These are phyloP conservation scores for Globisporangium splendens DNA, from an alignment of 352 stramenopile genomes.

Conservation along the genomic window DNA sequence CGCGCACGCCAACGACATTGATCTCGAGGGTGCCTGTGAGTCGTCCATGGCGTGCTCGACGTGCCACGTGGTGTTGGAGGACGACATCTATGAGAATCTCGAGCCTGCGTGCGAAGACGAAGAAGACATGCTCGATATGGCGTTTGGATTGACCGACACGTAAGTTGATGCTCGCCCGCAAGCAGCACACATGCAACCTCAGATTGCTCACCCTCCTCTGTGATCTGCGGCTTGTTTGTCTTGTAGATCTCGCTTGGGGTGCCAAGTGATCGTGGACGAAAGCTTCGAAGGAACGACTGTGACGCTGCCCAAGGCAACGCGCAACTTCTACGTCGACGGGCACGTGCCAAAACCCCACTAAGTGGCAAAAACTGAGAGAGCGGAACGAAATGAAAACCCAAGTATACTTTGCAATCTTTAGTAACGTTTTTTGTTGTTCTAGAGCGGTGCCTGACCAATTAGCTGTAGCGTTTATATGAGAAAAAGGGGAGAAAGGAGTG, in stretches of 20 bases:
- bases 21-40: slow-evolving; percentile 92
- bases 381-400: not conserved
- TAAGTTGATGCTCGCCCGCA: slow-evolving; percentile 21
- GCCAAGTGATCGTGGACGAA: slow-evolving; percentile 88
- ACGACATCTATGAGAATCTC: slow-evolving; percentile 90
- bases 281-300: slow-evolving; percentile 90
- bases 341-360: slow-evolving; percentile 97
- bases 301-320: slow-evolving; percentile 92
- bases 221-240: not conserved
- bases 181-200: not conserved
- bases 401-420: not conserved
- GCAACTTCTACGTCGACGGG: slow-evolving; percentile 99
- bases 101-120: slow-evolving; percentile 94
- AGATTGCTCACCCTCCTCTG: not conserved
- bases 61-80: slow-evolving; percentile 97
- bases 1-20: slow-evolving; percentile 92
- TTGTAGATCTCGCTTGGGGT: slow-evolving; percentile 86
- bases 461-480: slow-evolving; percentile 1
- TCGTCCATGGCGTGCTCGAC: slow-evolving; percentile 98
- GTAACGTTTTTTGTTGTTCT: not conserved
- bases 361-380: not conserved
- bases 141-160: slow-evolving; percentile 96
- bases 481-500: not conserved
- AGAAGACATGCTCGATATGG: slow-evolving; percentile 99
- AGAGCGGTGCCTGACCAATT: not conserved